A percentile compares a stretch with the other conserved stretches of the same genome.
Conservation (phyloP, 352 stramenopile genomes). For the Phytophthora crassamura region DNA sequence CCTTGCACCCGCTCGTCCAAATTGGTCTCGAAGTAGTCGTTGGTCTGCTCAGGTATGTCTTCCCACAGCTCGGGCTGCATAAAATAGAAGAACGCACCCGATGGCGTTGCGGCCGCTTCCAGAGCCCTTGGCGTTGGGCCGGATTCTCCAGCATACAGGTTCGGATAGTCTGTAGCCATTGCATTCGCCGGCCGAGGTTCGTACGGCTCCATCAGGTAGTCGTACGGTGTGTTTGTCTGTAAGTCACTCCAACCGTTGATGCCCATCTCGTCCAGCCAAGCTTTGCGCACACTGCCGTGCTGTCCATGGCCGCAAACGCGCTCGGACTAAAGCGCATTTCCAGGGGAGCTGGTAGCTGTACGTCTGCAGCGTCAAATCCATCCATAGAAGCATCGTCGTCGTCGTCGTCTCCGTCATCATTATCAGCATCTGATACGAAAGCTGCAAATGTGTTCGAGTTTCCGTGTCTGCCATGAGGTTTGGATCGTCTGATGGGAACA, state of each 20-base stretch:
- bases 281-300: not conserved
- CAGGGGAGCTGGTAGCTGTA: not conserved
- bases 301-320: not conserved
- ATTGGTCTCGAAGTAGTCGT: not conserved
- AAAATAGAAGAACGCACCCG: slow-evolving; percentile 10
- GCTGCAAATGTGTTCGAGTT: not conserved
- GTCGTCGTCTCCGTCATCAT: slow-evolving; percentile 14
- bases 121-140: not conserved
- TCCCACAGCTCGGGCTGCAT: not conserved
- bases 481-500: not conserved
- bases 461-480: slow-evolving; percentile 2
- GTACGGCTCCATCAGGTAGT: slow-evolving; percentile 13
- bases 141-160: slow-evolving; percentile 2
- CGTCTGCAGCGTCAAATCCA: not conserved
- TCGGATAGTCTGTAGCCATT: slow-evolving; percentile 2
- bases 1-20: not conserved
- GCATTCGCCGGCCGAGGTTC: not conserved
- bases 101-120: slow-evolving; percentile 1
- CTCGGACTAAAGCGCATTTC: slow-evolving; percentile 8
- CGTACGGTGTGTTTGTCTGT: slow-evolving; percentile 8
- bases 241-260: not conserved
- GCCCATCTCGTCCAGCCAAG: slow-evolving; percentile 9
- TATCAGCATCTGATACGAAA: slow-evolving; percentile 12
- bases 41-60: not conserved
- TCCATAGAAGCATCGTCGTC: not conserved